phyloP scores from a whole-genome alignment of 2,329 filamentous ascomycete species.

The Penicillium hordei region DNA sequence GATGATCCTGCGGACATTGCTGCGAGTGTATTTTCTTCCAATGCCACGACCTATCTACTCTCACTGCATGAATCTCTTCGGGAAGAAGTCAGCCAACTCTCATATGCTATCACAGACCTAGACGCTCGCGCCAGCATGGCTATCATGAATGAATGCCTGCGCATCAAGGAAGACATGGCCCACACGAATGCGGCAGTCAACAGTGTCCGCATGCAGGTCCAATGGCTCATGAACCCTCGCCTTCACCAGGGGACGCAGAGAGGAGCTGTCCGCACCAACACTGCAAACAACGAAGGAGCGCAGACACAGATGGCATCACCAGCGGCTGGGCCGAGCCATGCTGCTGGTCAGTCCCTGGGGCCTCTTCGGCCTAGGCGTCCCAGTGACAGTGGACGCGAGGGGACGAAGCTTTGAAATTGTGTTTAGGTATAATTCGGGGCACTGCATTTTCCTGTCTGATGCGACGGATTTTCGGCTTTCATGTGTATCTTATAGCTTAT shows the following conservation, averaged over 20 bases:
- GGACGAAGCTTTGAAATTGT: conserved; percentile 36
- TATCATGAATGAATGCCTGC: conserved; percentile 62
- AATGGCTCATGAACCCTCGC: conserved; percentile 61
- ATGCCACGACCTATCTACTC: conserved; percentile 57
- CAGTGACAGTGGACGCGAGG: conserved; percentile 44
- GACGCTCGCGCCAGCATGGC: conserved; percentile 63
- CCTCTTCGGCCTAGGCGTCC: conserved; percentile 34
- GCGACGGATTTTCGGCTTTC: not conserved
- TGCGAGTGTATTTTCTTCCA: conserved; percentile 35
- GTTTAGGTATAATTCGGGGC: not conserved
- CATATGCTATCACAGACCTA: conserved; percentile 56
- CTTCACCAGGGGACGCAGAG: conserved; percentile 46
- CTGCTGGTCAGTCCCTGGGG: conserved; percentile 23
- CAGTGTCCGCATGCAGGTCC: conserved; percentile 60
- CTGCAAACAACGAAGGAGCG: conserved; percentile 13
- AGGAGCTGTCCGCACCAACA: conserved; percentile 22
- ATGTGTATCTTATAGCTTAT: not conserved
- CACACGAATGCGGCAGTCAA: conserved; percentile 61
- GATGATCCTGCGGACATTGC: conserved; percentile 20
- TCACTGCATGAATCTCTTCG: conserved; percentile 62
- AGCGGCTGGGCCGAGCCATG: conserved; percentile 29
- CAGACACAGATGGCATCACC: conserved; percentile 23
- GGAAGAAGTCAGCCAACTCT: conserved; percentile 58
- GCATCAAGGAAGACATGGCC: conserved; percentile 62
- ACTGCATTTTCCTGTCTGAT: not conserved